A percentile compares a stretch with the other conserved stretches of the same genome.
Conservation (phyloP, 495 filamentous ascomycete genomes). For the Aspergillus olivimuriae region DNA sequence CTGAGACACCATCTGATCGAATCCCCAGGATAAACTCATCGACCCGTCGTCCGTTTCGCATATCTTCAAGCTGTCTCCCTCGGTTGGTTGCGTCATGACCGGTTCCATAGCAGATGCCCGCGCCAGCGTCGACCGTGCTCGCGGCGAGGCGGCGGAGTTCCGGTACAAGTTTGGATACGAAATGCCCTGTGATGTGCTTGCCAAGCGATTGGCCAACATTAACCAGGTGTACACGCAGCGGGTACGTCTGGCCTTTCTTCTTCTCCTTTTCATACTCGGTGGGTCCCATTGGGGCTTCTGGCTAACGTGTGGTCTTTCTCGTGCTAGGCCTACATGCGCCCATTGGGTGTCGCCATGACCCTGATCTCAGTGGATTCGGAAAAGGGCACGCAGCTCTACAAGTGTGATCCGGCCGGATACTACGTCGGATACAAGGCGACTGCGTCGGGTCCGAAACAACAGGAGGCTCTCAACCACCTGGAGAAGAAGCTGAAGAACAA, state of each 20-base stretch:
- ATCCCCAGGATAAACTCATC: conserved; percentile 87
- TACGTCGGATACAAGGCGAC: conserved; percentile 98
- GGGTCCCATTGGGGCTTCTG: neutral
- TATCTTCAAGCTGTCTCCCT: conserved; percentile 92
- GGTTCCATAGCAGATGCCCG: conserved; percentile 96
- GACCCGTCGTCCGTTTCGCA: conserved; percentile 95
- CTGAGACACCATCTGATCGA: conserved; percentile 9
- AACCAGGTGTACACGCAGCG: conserved; percentile 98
- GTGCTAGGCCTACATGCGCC: conserved; percentile 90
- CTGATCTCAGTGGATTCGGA: conserved; percentile 91
- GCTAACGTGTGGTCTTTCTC: conserved; percentile 9
- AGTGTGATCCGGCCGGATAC: conserved; percentile 96
- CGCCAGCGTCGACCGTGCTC: conserved; percentile 82
- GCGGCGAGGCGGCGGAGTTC: conserved; percentile 95
- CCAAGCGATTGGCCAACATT: conserved; percentile 96
- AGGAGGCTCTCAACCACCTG: conserved; percentile 93
- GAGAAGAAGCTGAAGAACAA: conserved; percentile 99
- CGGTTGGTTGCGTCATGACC: conserved; percentile 96
- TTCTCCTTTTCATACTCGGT: neutral
- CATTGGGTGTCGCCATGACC: conserved; percentile 89
- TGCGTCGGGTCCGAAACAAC: conserved; percentile 92
- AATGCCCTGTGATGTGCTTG: conserved; percentile 96
- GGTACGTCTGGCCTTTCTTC: conserved; percentile 48
- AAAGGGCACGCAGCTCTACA: conserved; percentile 93
- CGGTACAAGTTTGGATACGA: conserved; percentile 98